Conservation (phyloP, 2,329 filamentous ascomycete genomes). For the Sclerotinia trifoliorum region DNA sequence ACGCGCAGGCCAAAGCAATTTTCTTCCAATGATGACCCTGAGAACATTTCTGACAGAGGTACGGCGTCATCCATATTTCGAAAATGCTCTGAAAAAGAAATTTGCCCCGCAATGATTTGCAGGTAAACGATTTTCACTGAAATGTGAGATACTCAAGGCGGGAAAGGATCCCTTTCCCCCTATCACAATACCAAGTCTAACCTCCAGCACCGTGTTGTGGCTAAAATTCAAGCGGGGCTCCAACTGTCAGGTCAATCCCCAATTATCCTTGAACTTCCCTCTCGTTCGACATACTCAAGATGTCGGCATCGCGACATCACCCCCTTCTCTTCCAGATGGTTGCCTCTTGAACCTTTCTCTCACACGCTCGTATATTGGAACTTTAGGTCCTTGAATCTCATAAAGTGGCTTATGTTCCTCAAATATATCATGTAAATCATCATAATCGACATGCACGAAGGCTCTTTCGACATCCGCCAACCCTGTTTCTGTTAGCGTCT, state of each 20-base stretch:
- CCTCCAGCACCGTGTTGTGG: background rate
- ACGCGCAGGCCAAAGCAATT: background rate
- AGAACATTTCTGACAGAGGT: background rate
- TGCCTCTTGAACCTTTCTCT: conserved; percentile 19
- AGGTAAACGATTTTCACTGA: background rate
- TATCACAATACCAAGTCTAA: background rate
- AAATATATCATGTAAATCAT: conserved; percentile 43
- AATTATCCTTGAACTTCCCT: background rate
- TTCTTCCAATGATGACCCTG: background rate
- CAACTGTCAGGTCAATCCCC: background rate
- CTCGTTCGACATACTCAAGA: background rate
- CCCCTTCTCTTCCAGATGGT: background rate
- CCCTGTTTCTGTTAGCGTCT: conserved; percentile 3
- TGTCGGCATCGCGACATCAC: background rate
- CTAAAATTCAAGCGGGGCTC: background rate
- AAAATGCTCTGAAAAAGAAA: background rate
- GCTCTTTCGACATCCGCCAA: conserved; percentile 89
- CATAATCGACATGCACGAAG: conserved; percentile 96
- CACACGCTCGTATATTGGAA: conserved; percentile 14
- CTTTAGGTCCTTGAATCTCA: conserved; percentile 18
- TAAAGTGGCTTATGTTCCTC: conserved; percentile 23
- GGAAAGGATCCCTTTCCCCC: background rate
- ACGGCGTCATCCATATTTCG: background rate
- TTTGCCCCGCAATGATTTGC: background rate
- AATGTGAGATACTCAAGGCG: background rate